Conservation (phyloP, 1,284 basidiomycete species). For the Xerocomus minutiporus region DNA sequence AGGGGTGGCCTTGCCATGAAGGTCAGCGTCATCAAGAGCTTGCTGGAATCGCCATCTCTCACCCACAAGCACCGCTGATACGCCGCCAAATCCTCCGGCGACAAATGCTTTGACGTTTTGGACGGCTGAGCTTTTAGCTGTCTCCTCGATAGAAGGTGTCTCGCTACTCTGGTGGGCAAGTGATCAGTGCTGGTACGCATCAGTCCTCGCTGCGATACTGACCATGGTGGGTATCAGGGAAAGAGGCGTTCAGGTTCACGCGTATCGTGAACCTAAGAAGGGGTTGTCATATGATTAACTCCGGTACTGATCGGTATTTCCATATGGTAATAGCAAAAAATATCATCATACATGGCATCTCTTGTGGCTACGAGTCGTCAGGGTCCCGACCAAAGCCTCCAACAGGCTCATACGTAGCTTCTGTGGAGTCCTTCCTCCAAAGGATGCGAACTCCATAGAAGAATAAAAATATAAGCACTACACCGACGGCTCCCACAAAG, state of each 20-base stretch:
- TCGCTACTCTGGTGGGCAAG: slow-evolving; percentile 25
- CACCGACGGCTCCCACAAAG: slow-evolving; percentile 52
- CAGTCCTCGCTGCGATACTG: slow-evolving; percentile 9
- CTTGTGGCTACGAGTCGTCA: slow-evolving; percentile 37
- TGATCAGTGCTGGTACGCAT: slow-evolving; percentile 7
- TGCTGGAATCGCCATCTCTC: slow-evolving; percentile 31
- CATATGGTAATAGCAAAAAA: slow-evolving; percentile 9
- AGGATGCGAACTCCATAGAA: slow-evolving; percentile 64
- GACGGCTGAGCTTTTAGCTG: slow-evolving; percentile 39
- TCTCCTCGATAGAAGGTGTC: slow-evolving; percentile 16
- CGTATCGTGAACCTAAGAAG: background rate
- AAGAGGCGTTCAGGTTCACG: slow-evolving; percentile 1
- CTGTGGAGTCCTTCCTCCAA: slow-evolving; percentile 68
- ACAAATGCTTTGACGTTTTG: slow-evolving; percentile 81
- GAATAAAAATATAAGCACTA: slow-evolving; percentile 59
- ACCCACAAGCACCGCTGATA: slow-evolving; percentile 86
- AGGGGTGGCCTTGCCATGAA: slow-evolving; percentile 76
- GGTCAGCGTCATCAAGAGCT: slow-evolving; percentile 10
- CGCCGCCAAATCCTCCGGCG: slow-evolving; percentile 89
- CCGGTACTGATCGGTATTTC: slow-evolving; percentile 2
- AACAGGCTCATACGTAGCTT: slow-evolving; percentile 80
- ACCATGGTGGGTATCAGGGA: slow-evolving; percentile 24
- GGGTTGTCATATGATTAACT: slow-evolving; percentile 20
- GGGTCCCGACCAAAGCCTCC: slow-evolving; percentile 70
- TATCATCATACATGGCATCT: slow-evolving; percentile 12